Base-by-base conservation (phyloP, 768 basidiomycete genomes). In the Hygrophoropsis aurantiaca region DNA sequence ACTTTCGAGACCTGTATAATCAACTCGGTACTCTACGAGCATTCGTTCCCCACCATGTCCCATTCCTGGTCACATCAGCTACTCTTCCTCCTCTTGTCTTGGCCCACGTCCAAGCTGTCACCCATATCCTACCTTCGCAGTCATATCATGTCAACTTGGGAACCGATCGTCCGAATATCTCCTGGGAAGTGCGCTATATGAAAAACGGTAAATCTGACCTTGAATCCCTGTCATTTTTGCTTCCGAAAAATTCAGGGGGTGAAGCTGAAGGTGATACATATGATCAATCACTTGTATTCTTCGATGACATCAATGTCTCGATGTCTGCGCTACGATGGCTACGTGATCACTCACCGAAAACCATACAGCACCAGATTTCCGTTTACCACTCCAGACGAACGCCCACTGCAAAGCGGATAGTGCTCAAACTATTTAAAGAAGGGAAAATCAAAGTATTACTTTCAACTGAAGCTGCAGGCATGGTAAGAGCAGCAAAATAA, bases 401-500 rank as follows among this genome's bases (percentile, higher is more conserved):
- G 4, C 19, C 36, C 4, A 9, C 11, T 9, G 19, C 35, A 2
- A 46, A 46, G 24, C 15, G 21, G 7, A 37, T 37, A 30, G 5
- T 57, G 6, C 63, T 69, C 61, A 36, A 42, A 19, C 11, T 39
- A 4, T 71, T 63, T 52, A 33, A 52, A 3, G 16, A 52, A 35
- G 64, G 67, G 0, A 52, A 54, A 10, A 58, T 57, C 1, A 53
- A 45, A 20, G 47, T 67, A 16, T 50, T 70, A 3, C 46, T 70
- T 6, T 58, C 65, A 13, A 70, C 70, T 11, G 68, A 72, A 39
- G 68, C 62, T 0, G 66, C 65, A 4, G 69, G 68, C 20, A 72
- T 72, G 68, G 70, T 69, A 47, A 16, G 64, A 30, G 27, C 27
- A 30, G n/a, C n/a, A n/a, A n/a, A n/a, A n/a, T n/a, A n/a, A n/a